Evolutionary conservation across 768 basidiomycete genomes (phyloP).

Genomic region (Phanerochaete carnosa): DNA sequence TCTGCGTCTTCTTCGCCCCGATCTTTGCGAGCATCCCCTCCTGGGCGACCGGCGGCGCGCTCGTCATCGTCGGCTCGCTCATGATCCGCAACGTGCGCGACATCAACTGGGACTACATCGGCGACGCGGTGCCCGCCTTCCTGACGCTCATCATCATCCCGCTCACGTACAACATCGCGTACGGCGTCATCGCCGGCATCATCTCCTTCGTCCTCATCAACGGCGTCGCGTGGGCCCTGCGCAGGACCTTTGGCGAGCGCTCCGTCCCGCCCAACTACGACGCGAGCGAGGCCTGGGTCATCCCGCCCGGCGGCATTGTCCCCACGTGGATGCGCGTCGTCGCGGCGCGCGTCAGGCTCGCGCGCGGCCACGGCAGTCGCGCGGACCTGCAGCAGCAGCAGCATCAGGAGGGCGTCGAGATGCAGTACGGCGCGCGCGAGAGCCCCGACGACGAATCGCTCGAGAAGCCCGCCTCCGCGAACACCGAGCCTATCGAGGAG

Average conservation of each 20-base stretch:
- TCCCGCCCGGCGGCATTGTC: slow-evolving; percentile 68
- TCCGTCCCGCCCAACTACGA: slow-evolving; percentile 65
- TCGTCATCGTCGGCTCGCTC: slow-evolving; percentile 82
- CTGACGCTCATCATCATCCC: slow-evolving; percentile 78
- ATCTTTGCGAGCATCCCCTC: slow-evolving; percentile 84
- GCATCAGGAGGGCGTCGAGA: slow-evolving; percentile 1
- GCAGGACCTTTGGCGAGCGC: slow-evolving; percentile 53
- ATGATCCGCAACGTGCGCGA: slow-evolving; percentile 87
- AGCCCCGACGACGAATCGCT: neutral
- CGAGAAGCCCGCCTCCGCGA: neutral
- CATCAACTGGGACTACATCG: slow-evolving; percentile 88
- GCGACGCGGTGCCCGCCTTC: slow-evolving; percentile 86
- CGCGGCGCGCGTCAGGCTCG: slow-evolving; percentile 2
- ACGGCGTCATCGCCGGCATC: slow-evolving; percentile 84
- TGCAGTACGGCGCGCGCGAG: neutral
- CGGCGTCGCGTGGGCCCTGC: slow-evolving; percentile 57
- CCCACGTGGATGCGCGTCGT: slow-evolving; percentile 56
- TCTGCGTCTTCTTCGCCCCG: slow-evolving; percentile 85
- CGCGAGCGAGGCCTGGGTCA: slow-evolving; percentile 61
- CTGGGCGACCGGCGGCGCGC: slow-evolving; percentile 85
- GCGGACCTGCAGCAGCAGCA: neutral
- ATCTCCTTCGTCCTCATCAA: slow-evolving; percentile 70
- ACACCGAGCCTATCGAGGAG: neutral
- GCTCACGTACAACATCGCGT: slow-evolving; percentile 81
- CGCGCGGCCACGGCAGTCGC: neutral